These are phyloP conservation scores for Fomitopsis palustris DNA, from an alignment of 1,284 basidiomycete species.

Conservation along the genomic window DNA sequence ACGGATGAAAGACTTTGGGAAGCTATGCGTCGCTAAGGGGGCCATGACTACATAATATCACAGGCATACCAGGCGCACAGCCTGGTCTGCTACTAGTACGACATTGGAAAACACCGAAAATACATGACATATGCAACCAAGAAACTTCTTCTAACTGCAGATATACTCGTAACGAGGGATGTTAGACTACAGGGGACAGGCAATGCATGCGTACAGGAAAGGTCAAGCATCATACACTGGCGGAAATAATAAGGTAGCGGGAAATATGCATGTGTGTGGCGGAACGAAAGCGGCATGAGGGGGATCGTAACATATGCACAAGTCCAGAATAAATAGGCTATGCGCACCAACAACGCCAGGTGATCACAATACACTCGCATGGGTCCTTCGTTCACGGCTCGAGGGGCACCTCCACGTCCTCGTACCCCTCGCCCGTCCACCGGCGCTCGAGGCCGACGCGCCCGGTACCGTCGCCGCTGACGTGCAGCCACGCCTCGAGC, in stretches of 20 bases:
- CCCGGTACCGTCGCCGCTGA: conserved; percentile 31
- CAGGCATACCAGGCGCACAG: too few relatives aligned
- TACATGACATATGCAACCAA: not conserved
- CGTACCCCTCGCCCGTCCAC: conserved; percentile 28
- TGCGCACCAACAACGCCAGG: not conserved
- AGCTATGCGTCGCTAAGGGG: too few relatives aligned
- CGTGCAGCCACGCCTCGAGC: conserved; percentile 64
- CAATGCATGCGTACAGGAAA: not conserved
- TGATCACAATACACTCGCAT: not conserved
- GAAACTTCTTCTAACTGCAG: not conserved
- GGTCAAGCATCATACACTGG: not conserved
- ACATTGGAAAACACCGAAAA: not conserved
- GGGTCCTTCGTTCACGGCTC: not conserved
- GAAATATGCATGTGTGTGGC: not conserved
- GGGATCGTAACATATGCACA: not conserved
- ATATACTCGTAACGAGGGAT: not conserved
- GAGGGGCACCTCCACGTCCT: conserved; percentile 4
- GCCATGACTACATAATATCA: too few relatives aligned
- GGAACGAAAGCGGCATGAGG: not conserved
- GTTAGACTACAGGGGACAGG: not conserved
- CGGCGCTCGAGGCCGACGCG: conserved; percentile 23
- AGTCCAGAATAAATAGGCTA: not conserved
- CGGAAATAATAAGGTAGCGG: not conserved
- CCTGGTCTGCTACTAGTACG: too few relatives aligned
- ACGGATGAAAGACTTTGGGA: too few relatives aligned